Evolutionary conservation across 1,284 basidiomycete genomes (phyloP).

Genomic region (Tetrapyrgos nigripes): DNA sequence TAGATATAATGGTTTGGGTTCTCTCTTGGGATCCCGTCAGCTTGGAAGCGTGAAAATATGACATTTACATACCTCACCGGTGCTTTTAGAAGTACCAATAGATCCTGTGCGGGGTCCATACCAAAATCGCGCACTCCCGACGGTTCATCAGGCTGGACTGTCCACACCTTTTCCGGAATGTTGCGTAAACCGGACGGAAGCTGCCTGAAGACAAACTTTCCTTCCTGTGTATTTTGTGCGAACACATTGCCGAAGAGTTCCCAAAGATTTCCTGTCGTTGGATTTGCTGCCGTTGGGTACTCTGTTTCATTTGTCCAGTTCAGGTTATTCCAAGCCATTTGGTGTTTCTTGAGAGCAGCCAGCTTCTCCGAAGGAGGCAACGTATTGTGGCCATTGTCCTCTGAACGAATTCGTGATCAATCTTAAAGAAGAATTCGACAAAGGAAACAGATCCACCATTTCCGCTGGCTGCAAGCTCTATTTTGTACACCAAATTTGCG

Average conservation of each 20-base stretch:
- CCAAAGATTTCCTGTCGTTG: constrained; percentile 47
- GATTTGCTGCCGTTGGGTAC: constrained; percentile 51
- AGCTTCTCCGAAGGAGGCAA: constrained; percentile 44
- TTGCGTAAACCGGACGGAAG: constrained; percentile 55
- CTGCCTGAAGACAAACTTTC: constrained; percentile 49
- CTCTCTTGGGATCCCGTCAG: constrained; percentile 18
- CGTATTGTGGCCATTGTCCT: constrained; percentile 48
- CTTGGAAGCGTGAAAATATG: neutral
- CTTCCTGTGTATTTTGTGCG: constrained; percentile 45
- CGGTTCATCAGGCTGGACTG: constrained; percentile 41
- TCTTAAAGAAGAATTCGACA: no score
- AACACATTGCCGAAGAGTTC: constrained; percentile 69
- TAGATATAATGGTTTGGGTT: constrained; percentile 42
- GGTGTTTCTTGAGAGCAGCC: constrained; percentile 46
- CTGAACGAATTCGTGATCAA: no score
- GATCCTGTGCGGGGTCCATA: constrained; percentile 67
- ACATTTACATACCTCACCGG: constrained; percentile 36
- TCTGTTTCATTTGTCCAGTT: constrained; percentile 42
- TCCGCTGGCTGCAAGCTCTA: constrained; percentile 66
- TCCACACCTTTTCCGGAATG: constrained; percentile 57
- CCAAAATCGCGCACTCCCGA: constrained; percentile 60
- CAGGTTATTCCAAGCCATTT: constrained; percentile 53
- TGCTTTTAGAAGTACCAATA: constrained; percentile 57
- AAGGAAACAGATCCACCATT: constrained; percentile 51
- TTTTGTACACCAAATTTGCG: constrained; percentile 51